phyloP scores from a whole-genome alignment of 2,329 filamentous ascomycete species.

The Fusarium veterinarium region DNA sequence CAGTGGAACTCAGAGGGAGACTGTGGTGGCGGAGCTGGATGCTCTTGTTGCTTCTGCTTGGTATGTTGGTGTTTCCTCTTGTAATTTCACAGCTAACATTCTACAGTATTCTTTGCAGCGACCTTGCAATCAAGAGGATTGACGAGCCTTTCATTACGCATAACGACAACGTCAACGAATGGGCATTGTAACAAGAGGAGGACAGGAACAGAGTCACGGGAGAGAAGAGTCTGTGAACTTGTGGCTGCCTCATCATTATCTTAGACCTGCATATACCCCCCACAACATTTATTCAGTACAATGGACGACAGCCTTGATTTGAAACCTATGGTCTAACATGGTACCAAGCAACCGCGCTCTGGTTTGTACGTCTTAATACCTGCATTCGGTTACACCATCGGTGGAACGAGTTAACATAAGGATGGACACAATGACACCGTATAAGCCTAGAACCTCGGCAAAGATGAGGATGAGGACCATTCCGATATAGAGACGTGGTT shows the following conservation, averaged over 20 bases:
- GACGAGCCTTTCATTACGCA: slow-evolving; percentile 89
- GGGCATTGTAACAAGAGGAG: slow-evolving; percentile 69
- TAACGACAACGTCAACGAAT: slow-evolving; percentile 81
- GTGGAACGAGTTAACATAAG: slow-evolving; percentile 60
- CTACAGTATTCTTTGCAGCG: slow-evolving; percentile 87
- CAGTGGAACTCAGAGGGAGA: slow-evolving; percentile 78
- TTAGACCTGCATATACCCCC: slow-evolving; percentile 47
- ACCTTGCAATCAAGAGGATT: slow-evolving; percentile 92
- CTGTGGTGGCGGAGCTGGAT: slow-evolving; percentile 88
- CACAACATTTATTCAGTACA: slow-evolving; percentile 31
- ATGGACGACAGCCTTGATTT: slow-evolving; percentile 1
- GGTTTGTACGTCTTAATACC: slow-evolving; percentile 41
- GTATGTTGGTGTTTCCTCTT: slow-evolving; percentile 59
- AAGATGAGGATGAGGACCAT: slow-evolving; percentile 63
- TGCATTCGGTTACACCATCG: slow-evolving; percentile 53
- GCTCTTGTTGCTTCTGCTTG: slow-evolving; percentile 90
- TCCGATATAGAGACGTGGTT: slow-evolving; percentile 59
- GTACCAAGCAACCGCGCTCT: neutral
- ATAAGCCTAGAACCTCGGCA: slow-evolving; percentile 58
- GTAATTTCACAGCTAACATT: neutral
- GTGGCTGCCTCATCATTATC: slow-evolving; percentile 35
- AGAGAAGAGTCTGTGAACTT: slow-evolving; percentile 29
- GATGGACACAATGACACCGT: slow-evolving; percentile 61
- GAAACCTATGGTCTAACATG: neutral
- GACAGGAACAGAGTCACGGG: slow-evolving; percentile 13